phyloP scores from a whole-genome alignment of 1,284 basidiomycete genomes.

The Cutaneotrichosporon sp. region DNA sequence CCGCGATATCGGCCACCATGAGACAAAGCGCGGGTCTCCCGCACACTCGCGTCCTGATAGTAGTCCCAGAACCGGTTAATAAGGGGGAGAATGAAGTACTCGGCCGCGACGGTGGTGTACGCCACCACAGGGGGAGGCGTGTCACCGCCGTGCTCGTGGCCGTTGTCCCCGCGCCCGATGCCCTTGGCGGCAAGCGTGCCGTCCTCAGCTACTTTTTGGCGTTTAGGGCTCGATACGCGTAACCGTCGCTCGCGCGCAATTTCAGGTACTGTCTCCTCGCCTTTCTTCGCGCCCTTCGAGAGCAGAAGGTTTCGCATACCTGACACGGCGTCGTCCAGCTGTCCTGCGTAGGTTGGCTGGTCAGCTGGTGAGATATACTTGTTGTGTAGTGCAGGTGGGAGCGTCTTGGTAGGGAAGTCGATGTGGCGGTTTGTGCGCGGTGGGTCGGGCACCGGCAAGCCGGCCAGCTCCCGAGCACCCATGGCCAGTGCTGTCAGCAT shows the following conservation, averaged over 20 bases:
- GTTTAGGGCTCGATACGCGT: conserved; percentile 54
- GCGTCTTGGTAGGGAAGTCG: conserved; percentile 70
- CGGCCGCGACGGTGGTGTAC: conserved; percentile 74
- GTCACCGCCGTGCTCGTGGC: neutral
- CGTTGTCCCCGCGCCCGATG: conserved; percentile 3
- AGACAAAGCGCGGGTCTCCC: conserved; percentile 63
- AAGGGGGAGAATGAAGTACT: conserved; percentile 79
- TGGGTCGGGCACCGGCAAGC: conserved; percentile 54
- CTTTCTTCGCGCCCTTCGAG: conserved; percentile 35
- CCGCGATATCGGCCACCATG: conserved; percentile 56
- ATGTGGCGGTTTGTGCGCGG: conserved; percentile 21
- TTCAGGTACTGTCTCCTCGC: conserved; percentile 54
- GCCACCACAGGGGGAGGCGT: conserved; percentile 28
- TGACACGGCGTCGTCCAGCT: conserved; percentile 35
- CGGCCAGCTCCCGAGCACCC: conserved; percentile 77
- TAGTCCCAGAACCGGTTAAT: conserved; percentile 88
- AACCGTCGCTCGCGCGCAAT: conserved; percentile 68
- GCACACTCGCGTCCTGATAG: conserved; percentile 69
- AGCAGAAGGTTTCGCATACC: conserved; percentile 35
- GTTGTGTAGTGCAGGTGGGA: conserved; percentile 65
- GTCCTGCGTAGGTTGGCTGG: conserved; percentile 13
- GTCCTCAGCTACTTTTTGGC: conserved; percentile 27
- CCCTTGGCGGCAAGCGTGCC: conserved; percentile 15
- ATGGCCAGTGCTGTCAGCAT: conserved; percentile 81
- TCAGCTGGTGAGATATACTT: conserved; percentile 56